Base-by-base conservation (phyloP, 1,284 basidiomycete species). In the Neolentinus lepideus region DNA sequence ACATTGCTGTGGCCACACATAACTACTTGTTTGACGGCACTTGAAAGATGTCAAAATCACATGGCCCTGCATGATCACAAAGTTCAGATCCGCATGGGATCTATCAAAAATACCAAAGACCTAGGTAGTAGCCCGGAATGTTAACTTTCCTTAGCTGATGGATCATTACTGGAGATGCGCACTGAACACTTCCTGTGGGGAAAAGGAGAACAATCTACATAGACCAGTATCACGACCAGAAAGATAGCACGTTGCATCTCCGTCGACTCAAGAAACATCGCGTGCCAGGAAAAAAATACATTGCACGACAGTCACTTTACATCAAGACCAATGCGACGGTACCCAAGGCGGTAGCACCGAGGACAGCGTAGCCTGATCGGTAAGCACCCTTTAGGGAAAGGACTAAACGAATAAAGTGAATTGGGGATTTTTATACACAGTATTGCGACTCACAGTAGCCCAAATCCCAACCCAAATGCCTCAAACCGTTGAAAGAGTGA, bases 381-480 rank as follows among this genome's bases (percentile, higher is more conserved):
- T 94, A 95, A 11, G 83, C 85, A 21, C 85, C 85, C 71, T 90
- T 93, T 59, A 96, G 74, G 47, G 78, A 83, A 65, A 93, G 70
- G 71, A 92, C 94, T 96, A 64, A 2, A 57, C 16, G 27, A 27
- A 53, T 24, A 52, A 33, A 14, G 51, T 35, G 51, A 26, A 62
- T 38, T n/a, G 54, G 19, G 33, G 61, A 53, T 38, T 50, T n/a
- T 46, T 9, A 54, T 52, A n/a, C 22, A 38, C 21, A 43, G 24
- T 45, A 36, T 54, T 16, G 25, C 3, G 24, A 80, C 94, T 69
- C 65, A 97, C 95, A 88, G 78, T 88, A 90, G 57, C 88, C 88
- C 67, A 80, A 73, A 72, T 99, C 96, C 96, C 97, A 99, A 25
- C 75, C 72, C 65, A 99, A 75, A 78, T 99, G 96, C 53, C 96